Conservation (phyloP, 1,139 yeast species). For the Taphrina pruni region DNA sequence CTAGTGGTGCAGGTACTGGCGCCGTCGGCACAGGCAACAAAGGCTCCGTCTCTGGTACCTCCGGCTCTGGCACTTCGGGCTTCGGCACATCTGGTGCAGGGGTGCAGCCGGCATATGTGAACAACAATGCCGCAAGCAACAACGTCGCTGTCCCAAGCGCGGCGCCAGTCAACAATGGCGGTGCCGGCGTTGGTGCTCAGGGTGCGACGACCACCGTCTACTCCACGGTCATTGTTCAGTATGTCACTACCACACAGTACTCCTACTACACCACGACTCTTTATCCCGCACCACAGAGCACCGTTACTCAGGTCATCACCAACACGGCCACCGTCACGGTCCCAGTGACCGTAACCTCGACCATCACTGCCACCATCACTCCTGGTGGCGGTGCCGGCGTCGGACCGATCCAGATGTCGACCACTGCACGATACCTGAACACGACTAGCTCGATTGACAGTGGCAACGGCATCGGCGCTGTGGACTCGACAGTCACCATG, state of each 20-base stretch:
- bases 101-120: constrained; percentile 21
- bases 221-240: constrained; percentile 19
- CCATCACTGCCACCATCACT: constrained; percentile 36
- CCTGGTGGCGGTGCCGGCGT: constrained; percentile 3
- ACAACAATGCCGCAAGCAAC: constrained; percentile 19
- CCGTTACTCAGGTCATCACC: constrained; percentile 19
- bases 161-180: constrained; percentile 4
- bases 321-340: constrained; percentile 36
- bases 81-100: constrained; percentile 5
- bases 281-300: constrained; percentile 17
- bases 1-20: constrained; percentile 13
- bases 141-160: constrained; percentile 11
- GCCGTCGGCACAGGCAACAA: constrained; percentile 1
- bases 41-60: background rate
- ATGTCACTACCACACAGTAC: constrained; percentile 8
- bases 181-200: constrained; percentile 15
- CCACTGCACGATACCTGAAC: constrained; percentile 22
- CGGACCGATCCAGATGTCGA: constrained; percentile 1
- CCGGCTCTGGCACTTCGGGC: constrained; percentile 2
- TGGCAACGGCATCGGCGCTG: constrained; percentile 6
- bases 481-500: background rate
- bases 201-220: constrained; percentile 14
- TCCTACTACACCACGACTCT: constrained; percentile 32
- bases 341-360: constrained; percentile 33
- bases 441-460: constrained; percentile 4